Evolutionary conservation across 2,329 filamentous ascomycete genomes (phyloP).

Genomic region (Chrysoporthe puriensis): DNA sequence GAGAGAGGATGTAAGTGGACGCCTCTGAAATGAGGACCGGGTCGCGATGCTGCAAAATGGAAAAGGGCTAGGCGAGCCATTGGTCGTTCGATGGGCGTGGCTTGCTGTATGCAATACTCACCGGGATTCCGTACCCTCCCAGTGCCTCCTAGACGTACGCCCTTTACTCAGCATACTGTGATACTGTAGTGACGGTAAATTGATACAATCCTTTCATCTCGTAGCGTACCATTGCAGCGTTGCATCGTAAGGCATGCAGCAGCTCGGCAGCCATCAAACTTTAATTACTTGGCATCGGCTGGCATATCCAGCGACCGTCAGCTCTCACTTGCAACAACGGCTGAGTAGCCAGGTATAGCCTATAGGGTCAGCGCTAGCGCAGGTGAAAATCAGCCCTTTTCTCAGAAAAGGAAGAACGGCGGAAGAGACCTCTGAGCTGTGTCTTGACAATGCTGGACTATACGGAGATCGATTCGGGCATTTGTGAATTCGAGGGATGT

Average conservation of each 20-base stretch:
- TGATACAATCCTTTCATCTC: conserved; percentile 19
- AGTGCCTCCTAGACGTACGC: background rate
- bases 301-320: background rate
- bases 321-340: background rate
- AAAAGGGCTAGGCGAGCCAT: conserved; percentile 7
- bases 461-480: background rate
- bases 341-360: background rate
- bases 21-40: conserved; percentile 15
- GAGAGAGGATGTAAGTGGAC: conserved; percentile 17
- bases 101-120: conserved; percentile 1
- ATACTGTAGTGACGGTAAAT: background rate
- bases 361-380: background rate
- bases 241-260: conserved; percentile 17
- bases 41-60: conserved; percentile 9
- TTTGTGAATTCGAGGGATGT: conserved; percentile 1
- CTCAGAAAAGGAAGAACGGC: background rate
- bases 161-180: background rate
- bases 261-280: conserved; percentile 21
- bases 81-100: conserved; percentile 14
- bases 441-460: background rate
- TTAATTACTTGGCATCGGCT: conserved; percentile 9
- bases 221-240: conserved; percentile 23
- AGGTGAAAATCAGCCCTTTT: background rate
- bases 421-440: background rate
- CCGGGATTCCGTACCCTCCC: background rate